Evolutionary conservation across 169 alveolate genomes (phyloP), one percentile per base, ranked within the genome.

Genomic region (Eimeria sp.): DNA sequence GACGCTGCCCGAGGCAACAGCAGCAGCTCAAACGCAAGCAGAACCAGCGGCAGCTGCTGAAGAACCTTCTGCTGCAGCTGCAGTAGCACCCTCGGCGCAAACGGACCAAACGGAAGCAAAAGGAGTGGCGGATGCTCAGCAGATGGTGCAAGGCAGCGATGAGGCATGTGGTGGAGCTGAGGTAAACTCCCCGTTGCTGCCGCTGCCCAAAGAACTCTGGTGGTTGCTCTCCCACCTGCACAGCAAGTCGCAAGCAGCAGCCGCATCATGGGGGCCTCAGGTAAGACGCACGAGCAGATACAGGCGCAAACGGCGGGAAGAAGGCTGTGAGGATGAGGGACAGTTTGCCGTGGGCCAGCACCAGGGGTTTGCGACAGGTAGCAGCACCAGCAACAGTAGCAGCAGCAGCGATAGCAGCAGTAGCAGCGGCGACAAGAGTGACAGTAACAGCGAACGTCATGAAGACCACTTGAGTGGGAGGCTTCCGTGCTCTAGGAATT

Each of bases 181-280:
- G 45, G 47, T n/a, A 22, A 20, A 18, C 5, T 30, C 72, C 20
- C 43, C 82, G 10, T 11, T 47, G 75, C 65, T 40, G 20, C 96
- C 96, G 14, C 78, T 93, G 20, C 96, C 96, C 58, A 93, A 93
- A 54, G 96, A 93, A 45, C 75, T 82, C 49, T 93, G 96, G 96
- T 93, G 96, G 96, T 88, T 93, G 75, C 96, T 93, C 27, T 75
- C 86, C 76, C 86, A 93, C 65, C 58, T 93, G 51, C 76, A 82
- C 76, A 49, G 72, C 95, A 30, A 88, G 73, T 6, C 84, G 47
- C 61, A 43, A 67, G 84, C 95, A 67, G 95, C 86, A 30, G 87
- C 82, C 25, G 34, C 43, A 16, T 63, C 30, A 22, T 30, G 4
- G 82, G 93, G 13, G 63, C 57, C 30, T 4, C 47, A 14, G 51